phyloP scores from a whole-genome alignment of 176 grass and related monocot genomes.

The Otatea glauca region DNA sequence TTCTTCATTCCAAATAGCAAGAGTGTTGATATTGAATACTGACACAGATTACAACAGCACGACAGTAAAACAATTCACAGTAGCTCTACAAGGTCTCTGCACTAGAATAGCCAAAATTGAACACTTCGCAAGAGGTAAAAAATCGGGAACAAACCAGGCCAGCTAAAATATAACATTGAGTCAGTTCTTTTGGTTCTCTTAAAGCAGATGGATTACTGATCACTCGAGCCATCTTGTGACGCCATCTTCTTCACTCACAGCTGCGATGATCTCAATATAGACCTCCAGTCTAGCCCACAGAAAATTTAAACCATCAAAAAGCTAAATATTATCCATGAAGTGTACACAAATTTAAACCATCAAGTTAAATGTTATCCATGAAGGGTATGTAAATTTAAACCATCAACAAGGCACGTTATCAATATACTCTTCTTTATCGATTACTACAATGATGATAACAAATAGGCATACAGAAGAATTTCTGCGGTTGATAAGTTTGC shows the following conservation, averaged over 20 bases:
- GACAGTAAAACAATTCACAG: no score
- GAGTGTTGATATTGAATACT: no score
- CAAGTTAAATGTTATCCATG: not conserved
- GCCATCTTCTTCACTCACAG: conserved; percentile 80
- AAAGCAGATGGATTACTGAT: conserved; percentile 19
- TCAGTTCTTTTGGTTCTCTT: conserved; percentile 13
- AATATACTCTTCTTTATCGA: not conserved
- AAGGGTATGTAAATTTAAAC: not conserved
- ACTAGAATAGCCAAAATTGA: conserved; percentile 14
- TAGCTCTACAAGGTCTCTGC: no score
- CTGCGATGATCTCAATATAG: conserved; percentile 74
- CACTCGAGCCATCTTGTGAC: conserved; percentile 79
- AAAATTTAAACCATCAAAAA: conserved; percentile 10
- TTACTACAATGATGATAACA: not conserved
- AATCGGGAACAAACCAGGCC: not conserved
- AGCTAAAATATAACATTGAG: conserved; percentile 16
- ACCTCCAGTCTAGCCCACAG: conserved; percentile 70
- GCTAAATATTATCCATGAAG: not conserved
- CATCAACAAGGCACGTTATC: not conserved
- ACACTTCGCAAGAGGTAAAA: not conserved
- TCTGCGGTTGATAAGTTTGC: conserved; percentile 74
- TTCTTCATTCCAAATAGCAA: not conserved
- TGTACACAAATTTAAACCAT: not conserved
- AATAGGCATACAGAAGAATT: conserved; percentile 71
- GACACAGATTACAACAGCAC: no score